phyloP scores from a whole-genome alignment of 345 rosid genomes.

The Pistacia atlantica region DNA sequence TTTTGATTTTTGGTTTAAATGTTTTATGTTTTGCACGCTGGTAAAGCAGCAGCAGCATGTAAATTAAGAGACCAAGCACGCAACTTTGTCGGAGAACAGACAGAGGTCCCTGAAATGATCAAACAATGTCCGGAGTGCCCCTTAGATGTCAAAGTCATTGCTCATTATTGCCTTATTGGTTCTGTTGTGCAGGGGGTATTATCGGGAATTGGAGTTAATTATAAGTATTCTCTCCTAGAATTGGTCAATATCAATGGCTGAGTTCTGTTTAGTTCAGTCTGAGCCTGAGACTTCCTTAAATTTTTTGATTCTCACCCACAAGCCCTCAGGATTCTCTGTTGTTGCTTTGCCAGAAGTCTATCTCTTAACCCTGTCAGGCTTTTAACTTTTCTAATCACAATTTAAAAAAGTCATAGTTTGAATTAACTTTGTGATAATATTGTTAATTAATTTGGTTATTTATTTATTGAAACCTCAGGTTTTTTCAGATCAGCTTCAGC shows the following conservation, averaged over 20 bases:
- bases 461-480: constrained; percentile 47
- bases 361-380: constrained; percentile 18
- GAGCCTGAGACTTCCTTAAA: constrained; percentile 17
- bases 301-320: constrained; percentile 23
- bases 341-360: constrained; percentile 7
- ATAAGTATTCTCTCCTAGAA: constrained; percentile 15
- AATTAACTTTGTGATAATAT: neutral
- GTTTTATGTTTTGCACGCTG: constrained; percentile 26
- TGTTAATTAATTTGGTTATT: neutral
- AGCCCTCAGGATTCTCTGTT: constrained; percentile 26
- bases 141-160: constrained; percentile 33
- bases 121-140: constrained; percentile 53
- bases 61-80: constrained; percentile 10
- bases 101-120: constrained; percentile 35
- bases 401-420: neutral
- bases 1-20: constrained; percentile 17
- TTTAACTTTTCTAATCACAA: constrained; percentile 5
- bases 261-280: neutral
- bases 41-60: constrained; percentile 33
- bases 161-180: neutral
- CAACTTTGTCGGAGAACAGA: constrained; percentile 41
- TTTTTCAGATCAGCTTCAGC: constrained; percentile 94
- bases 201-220: constrained; percentile 45
- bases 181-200: constrained; percentile 40
- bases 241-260: constrained; percentile 31